A percentile compares a stretch with the other conserved stretches of the same genome.
These are phyloP conservation scores for Peronospora tabacina DNA, from an alignment of 352 stramenopile species.

Conservation along the genomic window DNA sequence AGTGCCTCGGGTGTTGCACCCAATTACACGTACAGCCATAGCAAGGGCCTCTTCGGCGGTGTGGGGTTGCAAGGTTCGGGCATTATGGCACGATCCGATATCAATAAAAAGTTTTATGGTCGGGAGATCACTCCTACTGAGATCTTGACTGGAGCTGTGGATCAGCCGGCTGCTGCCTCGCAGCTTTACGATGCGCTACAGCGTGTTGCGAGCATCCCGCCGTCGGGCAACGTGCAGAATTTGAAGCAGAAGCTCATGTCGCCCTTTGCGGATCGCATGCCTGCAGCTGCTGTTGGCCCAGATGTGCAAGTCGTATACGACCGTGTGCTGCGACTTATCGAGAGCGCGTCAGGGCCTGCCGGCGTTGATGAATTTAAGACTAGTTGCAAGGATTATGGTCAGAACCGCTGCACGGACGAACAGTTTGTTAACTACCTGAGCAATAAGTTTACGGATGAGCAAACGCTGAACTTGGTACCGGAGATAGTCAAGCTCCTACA, in stretches of 20 bases:
- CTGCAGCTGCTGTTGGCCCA: constrained; percentile 50
- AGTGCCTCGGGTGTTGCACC: constrained; percentile 63
- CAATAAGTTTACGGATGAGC: constrained; percentile 63
- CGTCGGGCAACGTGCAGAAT: constrained; percentile 40
- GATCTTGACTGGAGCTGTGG: constrained; percentile 74
- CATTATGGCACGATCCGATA: constrained; percentile 64
- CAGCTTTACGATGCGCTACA: constrained; percentile 80
- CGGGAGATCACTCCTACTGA: constrained; percentile 76
- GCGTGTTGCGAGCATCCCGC: constrained; percentile 62
- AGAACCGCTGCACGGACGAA: constrained; percentile 71
- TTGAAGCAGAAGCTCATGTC: constrained; percentile 59
- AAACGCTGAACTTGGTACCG: constrained; percentile 64
- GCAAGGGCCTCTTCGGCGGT: constrained; percentile 81
- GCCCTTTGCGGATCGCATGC: constrained; percentile 69
- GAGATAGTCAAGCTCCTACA: constrained; percentile 81
- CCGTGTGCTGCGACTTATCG: constrained; percentile 68
- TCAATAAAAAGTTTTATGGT: constrained; percentile 89
- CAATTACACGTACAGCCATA: constrained; percentile 87
- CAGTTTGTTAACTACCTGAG: constrained; percentile 61
- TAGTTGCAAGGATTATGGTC: constrained; percentile 80
- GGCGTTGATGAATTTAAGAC: constrained; percentile 80
- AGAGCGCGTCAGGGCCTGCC: constrained; percentile 39
- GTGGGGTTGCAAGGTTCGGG: constrained; percentile 72
- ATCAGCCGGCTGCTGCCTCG: constrained; percentile 70
- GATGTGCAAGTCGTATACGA: constrained; percentile 84